These are phyloP conservation scores for Gonium pectorale DNA, from an alignment of 139 green algal genomes.

Conservation along the genomic window DNA sequence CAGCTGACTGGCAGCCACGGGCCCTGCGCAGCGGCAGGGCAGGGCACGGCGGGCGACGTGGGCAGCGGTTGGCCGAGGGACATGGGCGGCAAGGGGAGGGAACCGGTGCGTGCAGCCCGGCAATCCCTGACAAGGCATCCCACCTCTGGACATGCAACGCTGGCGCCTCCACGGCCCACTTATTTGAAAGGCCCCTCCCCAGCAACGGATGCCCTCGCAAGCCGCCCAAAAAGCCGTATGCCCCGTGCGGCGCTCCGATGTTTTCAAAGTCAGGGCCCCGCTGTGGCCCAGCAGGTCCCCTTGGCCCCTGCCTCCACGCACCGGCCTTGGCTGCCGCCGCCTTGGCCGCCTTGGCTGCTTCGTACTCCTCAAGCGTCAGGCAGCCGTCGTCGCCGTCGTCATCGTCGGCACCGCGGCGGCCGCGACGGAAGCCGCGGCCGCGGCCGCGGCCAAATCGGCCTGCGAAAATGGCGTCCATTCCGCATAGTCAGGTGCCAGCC, in stretches of 20 bases:
- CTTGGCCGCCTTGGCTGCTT: slow-evolving; percentile 43
- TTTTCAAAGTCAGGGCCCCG: no score
- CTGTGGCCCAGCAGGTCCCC: no score
- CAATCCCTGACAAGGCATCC: no score
- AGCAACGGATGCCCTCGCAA: not conserved
- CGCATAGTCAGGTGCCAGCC: no score
- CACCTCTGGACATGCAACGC: no score
- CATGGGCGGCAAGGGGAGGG: not conserved
- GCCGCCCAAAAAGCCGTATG: not conserved
- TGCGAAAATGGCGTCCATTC: not conserved
- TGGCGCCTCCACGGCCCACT: no score
- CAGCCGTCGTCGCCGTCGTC: slow-evolving; percentile 45
- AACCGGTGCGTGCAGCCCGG: no score
- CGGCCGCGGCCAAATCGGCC: slow-evolving; percentile 30
- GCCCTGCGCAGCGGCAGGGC: not conserved
- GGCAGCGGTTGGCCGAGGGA: not conserved
- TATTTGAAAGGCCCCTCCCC: no score
- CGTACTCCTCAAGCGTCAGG: slow-evolving; percentile 70
- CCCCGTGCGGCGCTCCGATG: no score
- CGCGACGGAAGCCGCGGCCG: slow-evolving; percentile 24
- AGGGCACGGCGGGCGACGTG: not conserved
- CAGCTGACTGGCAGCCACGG: slow-evolving; percentile 10
- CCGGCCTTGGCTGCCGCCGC: slow-evolving; percentile 19
- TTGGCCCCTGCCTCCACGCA: not conserved
- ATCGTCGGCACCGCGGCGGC: slow-evolving; percentile 47